These are phyloP conservation scores for Fraxinus anomala DNA, from an alignment of 257 asterid species.

Conservation along the genomic window DNA sequence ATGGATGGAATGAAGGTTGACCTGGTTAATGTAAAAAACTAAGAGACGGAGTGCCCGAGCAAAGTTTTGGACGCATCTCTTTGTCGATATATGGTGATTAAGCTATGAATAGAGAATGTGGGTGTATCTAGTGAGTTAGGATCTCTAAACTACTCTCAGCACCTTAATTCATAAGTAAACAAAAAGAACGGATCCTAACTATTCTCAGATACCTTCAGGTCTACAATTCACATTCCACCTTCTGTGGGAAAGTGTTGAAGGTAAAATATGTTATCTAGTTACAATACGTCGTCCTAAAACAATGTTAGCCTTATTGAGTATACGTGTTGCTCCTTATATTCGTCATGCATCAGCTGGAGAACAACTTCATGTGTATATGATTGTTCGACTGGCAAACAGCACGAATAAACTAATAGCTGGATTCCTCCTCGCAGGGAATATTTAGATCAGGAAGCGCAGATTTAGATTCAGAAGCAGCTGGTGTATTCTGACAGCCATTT, in stretches of 20 bases:
- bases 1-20: slow-evolving; percentile 19
- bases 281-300: slow-evolving; percentile 29
- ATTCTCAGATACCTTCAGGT: slow-evolving; percentile 15
- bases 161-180: slow-evolving; percentile 13
- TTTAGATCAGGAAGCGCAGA: slow-evolving; percentile 54
- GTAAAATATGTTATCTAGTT: slow-evolving; percentile 26
- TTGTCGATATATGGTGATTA: neutral
- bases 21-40: slow-evolving; percentile 9
- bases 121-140: slow-evolving; percentile 29
- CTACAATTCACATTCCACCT: slow-evolving; percentile 7
- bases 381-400: slow-evolving; percentile 33
- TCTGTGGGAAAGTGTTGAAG: slow-evolving; percentile 8
- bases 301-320: slow-evolving; percentile 37
- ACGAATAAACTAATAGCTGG: slow-evolving; percentile 18
- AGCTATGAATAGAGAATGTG: slow-evolving; percentile 24
- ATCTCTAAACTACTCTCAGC: slow-evolving; percentile 33
- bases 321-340: slow-evolving; percentile 12
- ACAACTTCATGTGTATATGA: neutral
- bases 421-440: slow-evolving; percentile 38
- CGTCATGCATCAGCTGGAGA: neutral
- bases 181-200: slow-evolving; percentile 34
- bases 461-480: slow-evolving; percentile 8
- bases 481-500: slow-evolving; percentile 12
- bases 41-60: neutral
- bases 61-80: neutral